Evolutionary conservation across 2,329 filamentous ascomycete species (phyloP).

Genomic region (Clarireedia homoeocarpa): DNA sequence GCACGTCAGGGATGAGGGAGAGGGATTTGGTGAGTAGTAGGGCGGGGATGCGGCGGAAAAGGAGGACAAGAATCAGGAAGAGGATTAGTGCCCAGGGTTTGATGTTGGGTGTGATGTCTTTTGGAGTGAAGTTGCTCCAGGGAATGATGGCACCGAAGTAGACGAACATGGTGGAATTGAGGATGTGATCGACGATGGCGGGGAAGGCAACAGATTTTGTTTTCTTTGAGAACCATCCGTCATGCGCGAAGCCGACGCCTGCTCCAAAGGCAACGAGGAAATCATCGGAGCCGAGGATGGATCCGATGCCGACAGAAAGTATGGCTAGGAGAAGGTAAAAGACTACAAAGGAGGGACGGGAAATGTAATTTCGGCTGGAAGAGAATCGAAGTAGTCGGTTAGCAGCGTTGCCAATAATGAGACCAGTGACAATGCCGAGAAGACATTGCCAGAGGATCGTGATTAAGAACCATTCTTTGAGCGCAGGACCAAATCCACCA

Average conservation of each 20-base stretch:
- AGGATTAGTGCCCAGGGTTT: slow-evolving; percentile 36
- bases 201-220: slow-evolving; percentile 39
- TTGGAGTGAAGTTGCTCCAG: slow-evolving; percentile 37
- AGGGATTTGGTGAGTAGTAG: slow-evolving; percentile 40
- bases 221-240: slow-evolving; percentile 43
- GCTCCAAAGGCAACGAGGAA: slow-evolving; percentile 50
- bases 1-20: slow-evolving; percentile 36
- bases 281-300: slow-evolving; percentile 44
- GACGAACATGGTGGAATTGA: slow-evolving; percentile 48
- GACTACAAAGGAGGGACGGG: slow-evolving; percentile 40
- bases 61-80: slow-evolving; percentile 40
- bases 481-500: slow-evolving; percentile 29
- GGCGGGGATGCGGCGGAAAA: slow-evolving; percentile 44
- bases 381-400: slow-evolving; percentile 42
- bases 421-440: slow-evolving; percentile 39
- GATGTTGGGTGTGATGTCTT: slow-evolving; percentile 33
- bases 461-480: slow-evolving; percentile 45
- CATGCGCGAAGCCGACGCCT: slow-evolving; percentile 45
- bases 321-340: slow-evolving; percentile 49
- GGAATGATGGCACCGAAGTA: slow-evolving; percentile 49
- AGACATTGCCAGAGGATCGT: slow-evolving; percentile 48
- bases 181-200: slow-evolving; percentile 43
- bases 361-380: slow-evolving; percentile 37
- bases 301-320: slow-evolving; percentile 43
- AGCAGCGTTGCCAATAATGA: slow-evolving; percentile 38